Conservation (phyloP, 1,284 basidiomycete genomes). For the Fomes fomentarius region DNA sequence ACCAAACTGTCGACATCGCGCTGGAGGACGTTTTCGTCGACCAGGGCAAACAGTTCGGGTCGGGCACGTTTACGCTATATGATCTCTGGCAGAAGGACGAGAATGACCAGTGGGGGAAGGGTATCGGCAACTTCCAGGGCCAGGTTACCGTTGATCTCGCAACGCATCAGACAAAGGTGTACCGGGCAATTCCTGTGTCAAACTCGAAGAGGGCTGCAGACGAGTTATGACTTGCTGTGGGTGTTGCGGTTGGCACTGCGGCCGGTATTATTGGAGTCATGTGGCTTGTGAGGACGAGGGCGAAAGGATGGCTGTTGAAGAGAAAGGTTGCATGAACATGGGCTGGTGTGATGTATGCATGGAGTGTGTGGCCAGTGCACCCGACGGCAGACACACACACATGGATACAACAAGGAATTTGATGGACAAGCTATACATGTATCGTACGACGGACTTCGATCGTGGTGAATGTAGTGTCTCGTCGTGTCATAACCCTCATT, state of each 20-base stretch:
- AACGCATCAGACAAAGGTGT: slow-evolving; percentile 37
- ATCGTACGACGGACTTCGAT: too few species aligned
- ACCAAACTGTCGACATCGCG: slow-evolving; percentile 35
- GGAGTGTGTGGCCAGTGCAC: background rate
- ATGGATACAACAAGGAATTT: too few species aligned
- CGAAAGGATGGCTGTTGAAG: slow-evolving; percentile 1
- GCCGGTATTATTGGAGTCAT: background rate
- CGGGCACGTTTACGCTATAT: slow-evolving; percentile 34
- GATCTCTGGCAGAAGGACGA: slow-evolving; percentile 43
- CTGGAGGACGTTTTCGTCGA: slow-evolving; percentile 41
- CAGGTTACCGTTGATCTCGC: slow-evolving; percentile 32
- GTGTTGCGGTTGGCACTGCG: background rate
- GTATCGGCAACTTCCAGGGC: slow-evolving; percentile 33
- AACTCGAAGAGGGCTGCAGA: slow-evolving; percentile 12
- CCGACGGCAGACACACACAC: background rate
- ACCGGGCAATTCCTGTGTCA: slow-evolving; percentile 30
- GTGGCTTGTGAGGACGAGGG: background rate
- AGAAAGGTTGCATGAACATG: slow-evolving; percentile 3
- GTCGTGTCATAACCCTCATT: too few species aligned
- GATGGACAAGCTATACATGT: too few species aligned
- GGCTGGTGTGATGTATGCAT: background rate
- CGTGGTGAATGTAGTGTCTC: too few species aligned
- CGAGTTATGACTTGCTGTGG: slow-evolving; percentile 22
- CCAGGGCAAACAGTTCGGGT: slow-evolving; percentile 33
- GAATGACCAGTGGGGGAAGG: slow-evolving; percentile 38